Conservation (phyloP, 2,329 filamentous ascomycete genomes). For the Arthrobotrys megalospora region DNA sequence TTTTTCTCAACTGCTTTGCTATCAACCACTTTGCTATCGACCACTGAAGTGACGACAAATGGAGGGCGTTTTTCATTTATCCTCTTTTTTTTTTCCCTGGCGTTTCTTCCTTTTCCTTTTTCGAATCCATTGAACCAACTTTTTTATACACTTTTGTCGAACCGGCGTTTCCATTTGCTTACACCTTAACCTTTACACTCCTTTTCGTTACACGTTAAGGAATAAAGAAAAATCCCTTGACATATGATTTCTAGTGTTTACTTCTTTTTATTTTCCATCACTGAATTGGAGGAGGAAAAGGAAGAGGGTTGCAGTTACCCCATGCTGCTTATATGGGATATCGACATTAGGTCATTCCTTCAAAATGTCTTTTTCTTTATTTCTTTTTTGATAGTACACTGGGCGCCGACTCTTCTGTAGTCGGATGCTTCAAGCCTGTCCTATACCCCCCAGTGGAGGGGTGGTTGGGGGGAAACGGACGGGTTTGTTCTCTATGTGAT, state of each 20-base stretch:
- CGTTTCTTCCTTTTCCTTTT: neutral
- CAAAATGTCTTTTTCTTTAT: neutral
- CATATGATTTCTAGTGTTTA: neutral
- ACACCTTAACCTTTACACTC: neutral
- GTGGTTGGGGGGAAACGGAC: too few relatives aligned
- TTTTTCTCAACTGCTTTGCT: neutral
- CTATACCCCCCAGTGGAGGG: too few relatives aligned
- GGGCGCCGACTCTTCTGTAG: neutral
- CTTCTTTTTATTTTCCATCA: neutral
- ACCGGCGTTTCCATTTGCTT: conserved; percentile 1
- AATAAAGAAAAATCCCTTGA: too few relatives aligned
- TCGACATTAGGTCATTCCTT: neutral
- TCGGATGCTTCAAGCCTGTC: too few relatives aligned
- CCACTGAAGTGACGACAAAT: conserved; percentile 11
- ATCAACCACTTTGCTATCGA: neutral
- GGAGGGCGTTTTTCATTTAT: conserved; percentile 12
- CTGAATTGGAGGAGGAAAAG: too few relatives aligned
- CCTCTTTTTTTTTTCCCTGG: neutral
- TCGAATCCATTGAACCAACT: neutral
- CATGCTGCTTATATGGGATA: too few relatives aligned
- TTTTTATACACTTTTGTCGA: neutral
- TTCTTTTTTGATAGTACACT: neutral
- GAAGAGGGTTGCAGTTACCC: too few relatives aligned
- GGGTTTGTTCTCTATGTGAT: conserved; percentile 1
- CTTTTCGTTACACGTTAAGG: neutral